Evolutionary conservation across 1,139 yeast genomes (phyloP).

Genomic region (Tardiomyces blankii): DNA sequence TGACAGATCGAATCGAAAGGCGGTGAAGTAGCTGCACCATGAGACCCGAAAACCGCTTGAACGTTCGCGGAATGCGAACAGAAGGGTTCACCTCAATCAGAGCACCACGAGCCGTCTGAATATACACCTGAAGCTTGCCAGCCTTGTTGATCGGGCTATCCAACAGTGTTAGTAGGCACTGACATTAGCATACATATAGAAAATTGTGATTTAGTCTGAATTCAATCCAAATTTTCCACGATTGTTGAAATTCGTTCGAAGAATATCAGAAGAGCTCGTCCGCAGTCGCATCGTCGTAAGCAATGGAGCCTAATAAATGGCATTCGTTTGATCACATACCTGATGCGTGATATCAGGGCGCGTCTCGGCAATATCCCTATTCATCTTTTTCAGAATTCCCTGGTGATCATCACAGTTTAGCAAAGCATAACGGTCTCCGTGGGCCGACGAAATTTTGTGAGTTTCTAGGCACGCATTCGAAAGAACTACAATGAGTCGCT

Average conservation of each 20-base stretch:
- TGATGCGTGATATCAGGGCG: slow-evolving; percentile 93
- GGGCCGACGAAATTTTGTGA: slow-evolving; percentile 72
- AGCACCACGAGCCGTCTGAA: slow-evolving; percentile 91
- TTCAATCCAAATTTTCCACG: too few relatives aligned
- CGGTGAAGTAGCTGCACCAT: slow-evolving; percentile 95
- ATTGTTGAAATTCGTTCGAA: too few relatives aligned
- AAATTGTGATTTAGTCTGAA: not conserved
- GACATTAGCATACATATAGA: slow-evolving; percentile 19
- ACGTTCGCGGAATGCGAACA: slow-evolving; percentile 95
- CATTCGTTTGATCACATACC: not conserved
- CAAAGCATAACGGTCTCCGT: slow-evolving; percentile 86
- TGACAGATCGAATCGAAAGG: slow-evolving; percentile 84
- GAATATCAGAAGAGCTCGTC: too few relatives aligned
- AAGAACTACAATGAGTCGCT: slow-evolving; percentile 81
- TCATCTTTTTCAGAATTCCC: slow-evolving; percentile 89
- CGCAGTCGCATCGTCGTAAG: too few relatives aligned
- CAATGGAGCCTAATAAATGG: too few relatives aligned
- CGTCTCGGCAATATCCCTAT: slow-evolving; percentile 94
- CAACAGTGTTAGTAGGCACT: slow-evolving; percentile 80
- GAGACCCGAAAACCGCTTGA: slow-evolving; percentile 91
- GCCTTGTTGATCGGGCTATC: slow-evolving; percentile 98
- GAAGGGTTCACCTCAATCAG: slow-evolving; percentile 91
- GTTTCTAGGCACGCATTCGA: slow-evolving; percentile 95
- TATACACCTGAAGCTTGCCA: slow-evolving; percentile 90
- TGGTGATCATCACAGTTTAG: slow-evolving; percentile 98